Evolutionary conservation across 805 yeast species (phyloP), one percentile per base, ranked within the genome.

Genomic region (Hanseniaspora clermontiae): DNA sequence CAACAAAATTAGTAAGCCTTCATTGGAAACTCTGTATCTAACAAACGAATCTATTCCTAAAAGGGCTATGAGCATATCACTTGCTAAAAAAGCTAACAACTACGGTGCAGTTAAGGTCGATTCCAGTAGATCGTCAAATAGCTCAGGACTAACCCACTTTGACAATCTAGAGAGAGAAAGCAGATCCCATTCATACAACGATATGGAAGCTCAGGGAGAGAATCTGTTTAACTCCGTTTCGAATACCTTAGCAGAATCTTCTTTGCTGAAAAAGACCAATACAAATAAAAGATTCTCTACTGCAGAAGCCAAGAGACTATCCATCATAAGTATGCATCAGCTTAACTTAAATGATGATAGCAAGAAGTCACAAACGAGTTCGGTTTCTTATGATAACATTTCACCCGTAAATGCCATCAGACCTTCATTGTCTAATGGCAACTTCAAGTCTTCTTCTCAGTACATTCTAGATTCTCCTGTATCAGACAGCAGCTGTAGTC

Each of bases 301-400:
- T 20, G 56, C 37, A 5, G 50, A 52, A n/a, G 56, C 56, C 5
- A 52, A 52, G 27, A 45, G 56, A 20, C 20, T 52, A 1, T 52
- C 56, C 19, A 45, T 52, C 10, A 43, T 45, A 8, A 31, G 20
- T 17, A 52, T 52, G 50, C 38, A 29, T 9, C 37, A 46, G 7
- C 20, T 40, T 0, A 40, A 40, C 27, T 12, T 19, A 5, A 40
- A 40, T n/a, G 43, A 39, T 40, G 42, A 20, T 31, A 24, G 5
- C 15, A 40, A 39, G 32, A 17, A 24, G 10, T 9, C 45, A 27
- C 38, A 27, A 29, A 14, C 24, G 11, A 39, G n/a, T 5, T 42
- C 51, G 1, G 7, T 19, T 7, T 40, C 43, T 19, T 40, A 40
- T 20, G 43, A 43, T 24, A 43, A 45, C 10, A 39, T 19, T 5